These are phyloP conservation scores for Microthlaspi erraticum DNA, from an alignment of 345 rosid genomes.

Conservation along the genomic window DNA sequence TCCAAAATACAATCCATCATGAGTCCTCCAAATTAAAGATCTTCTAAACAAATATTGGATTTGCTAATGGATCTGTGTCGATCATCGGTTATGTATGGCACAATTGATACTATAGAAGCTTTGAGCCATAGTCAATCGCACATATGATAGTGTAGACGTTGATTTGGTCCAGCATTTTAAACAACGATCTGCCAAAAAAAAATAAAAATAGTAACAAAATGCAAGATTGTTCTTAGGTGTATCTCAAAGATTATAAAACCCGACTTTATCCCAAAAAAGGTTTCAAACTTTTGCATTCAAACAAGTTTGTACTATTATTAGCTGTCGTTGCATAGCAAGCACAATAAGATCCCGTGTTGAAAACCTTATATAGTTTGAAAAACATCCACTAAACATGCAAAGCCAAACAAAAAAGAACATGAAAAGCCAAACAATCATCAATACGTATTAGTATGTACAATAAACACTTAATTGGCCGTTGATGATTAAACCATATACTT, in stretches of 20 bases:
- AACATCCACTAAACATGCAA: not conserved
- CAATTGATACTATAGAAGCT: not conserved
- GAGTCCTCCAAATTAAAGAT: not conserved
- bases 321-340: not conserved
- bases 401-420: not conserved
- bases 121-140: slow-evolving; percentile 7
- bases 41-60: not conserved
- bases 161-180: not conserved
- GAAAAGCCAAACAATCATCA: not conserved
- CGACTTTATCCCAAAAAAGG: not conserved
- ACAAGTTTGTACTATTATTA: not conserved
- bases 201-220: not conserved
- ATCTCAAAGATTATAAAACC: slow-evolving; percentile 3
- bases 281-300: not conserved
- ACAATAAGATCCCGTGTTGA: slow-evolving; percentile 3
- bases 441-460: not conserved
- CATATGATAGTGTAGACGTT: slow-evolving; percentile 10
- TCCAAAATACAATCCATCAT: slow-evolving; percentile 1
- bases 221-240: slow-evolving; percentile 14
- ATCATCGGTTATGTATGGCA: not conserved
- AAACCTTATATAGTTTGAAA: not conserved
- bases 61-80: slow-evolving; percentile 7
- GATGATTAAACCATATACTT: no score
- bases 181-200: slow-evolving; percentile 9
- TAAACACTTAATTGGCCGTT: not conserved